Base-by-base conservation (phyloP, 176 grass and related monocot species). In the Aegilops umbellulata region DNA sequence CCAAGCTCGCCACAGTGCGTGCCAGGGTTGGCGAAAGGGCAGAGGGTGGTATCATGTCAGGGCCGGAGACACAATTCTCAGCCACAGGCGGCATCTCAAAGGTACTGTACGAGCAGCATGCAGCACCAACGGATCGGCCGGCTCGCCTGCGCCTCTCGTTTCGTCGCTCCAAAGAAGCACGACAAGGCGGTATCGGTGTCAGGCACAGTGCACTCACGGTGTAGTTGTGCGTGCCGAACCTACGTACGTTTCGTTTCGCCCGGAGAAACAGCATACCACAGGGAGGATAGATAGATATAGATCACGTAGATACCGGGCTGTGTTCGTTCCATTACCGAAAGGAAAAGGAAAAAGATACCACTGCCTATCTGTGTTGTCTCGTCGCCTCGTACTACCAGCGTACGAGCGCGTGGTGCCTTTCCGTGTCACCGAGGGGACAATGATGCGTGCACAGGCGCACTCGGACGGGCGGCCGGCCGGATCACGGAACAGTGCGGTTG, bases 401-500 rank as follows among this genome's bases (percentile, higher is more conserved):
- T 69, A 69, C 19, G 67, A 10, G 10, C 17, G 66, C 32, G 19
- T 11, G 32, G 16, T 51, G 17, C 3, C 65, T 69, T 69, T 69
- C 31, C 68, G 34, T 70, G 34, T 39, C 47, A 51, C 5, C 47
- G 15, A 17, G 67, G 31, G 67, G 64, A 73, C 69, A 73, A 73
- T 73, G 24, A 73, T 73, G 69, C 35, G 22, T 36, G 67, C 67
- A 38, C 68, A 39, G 64, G 68, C 34, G 68, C 68, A 72, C 69
- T 41, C 19, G 19, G 58, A 10, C 46, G 44, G 13, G 0, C 44
- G 46, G 13, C 10, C 32, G 16, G 29, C 31, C 31, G 34, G 67
- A 70, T 70, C 35, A 6, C 36, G 69, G 69, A 72, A 72, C 36
- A 72, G 69, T 44, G 69, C 69, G 69, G 69, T 72, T 12, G 69